Percentiles rank a stretch among this genome's conserved stretches.
These are phyloP conservation scores for Cytospora leucostoma DNA, from an alignment of 2,329 filamentous ascomycete genomes.

Conservation along the genomic window DNA sequence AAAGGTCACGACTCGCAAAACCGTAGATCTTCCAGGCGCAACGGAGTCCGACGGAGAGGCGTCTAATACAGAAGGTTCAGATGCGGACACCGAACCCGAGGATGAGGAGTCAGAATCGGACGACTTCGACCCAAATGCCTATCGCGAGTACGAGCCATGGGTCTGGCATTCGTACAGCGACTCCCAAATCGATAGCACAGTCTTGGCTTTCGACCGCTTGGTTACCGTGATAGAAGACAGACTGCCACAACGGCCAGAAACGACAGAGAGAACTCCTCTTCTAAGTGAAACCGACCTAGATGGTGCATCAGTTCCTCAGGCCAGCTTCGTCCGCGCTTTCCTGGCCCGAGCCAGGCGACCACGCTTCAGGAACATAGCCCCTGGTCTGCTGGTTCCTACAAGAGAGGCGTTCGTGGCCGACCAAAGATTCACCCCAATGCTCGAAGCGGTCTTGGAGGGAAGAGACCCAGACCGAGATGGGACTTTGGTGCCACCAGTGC, in stretches of 20 bases:
- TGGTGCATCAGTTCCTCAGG: slow-evolving; percentile 1
- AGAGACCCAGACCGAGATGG: background rate
- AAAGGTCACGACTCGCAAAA: slow-evolving; percentile 25
- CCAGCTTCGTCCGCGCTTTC: background rate
- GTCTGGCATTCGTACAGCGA: slow-evolving; percentile 1
- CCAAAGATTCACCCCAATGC: background rate
- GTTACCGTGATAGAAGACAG: slow-evolving; percentile 15
- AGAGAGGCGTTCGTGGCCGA: background rate
- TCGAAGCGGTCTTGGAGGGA: too few relatives aligned
- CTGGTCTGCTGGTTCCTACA: background rate
- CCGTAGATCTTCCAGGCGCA: too few relatives aligned
- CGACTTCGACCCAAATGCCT: too few relatives aligned
- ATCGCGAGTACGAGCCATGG: slow-evolving; percentile 10
- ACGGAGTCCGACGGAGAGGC: too few relatives aligned
- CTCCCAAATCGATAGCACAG: slow-evolving; percentile 22
- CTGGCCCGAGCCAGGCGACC: background rate
- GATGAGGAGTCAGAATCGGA: too few relatives aligned
- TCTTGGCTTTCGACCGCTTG: slow-evolving; percentile 28
- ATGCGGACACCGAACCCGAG: too few relatives aligned
- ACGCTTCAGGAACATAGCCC: slow-evolving; percentile 5
- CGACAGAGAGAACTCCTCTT: background rate
- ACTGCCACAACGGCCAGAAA: slow-evolving; percentile 1
- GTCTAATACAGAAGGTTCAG: too few relatives aligned
- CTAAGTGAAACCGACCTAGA: slow-evolving; percentile 4
- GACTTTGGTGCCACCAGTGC: background rate